These are phyloP conservation scores for Apiospora sp. DNA, from an alignment of 2,329 filamentous ascomycete species.

Conservation along the genomic window DNA sequence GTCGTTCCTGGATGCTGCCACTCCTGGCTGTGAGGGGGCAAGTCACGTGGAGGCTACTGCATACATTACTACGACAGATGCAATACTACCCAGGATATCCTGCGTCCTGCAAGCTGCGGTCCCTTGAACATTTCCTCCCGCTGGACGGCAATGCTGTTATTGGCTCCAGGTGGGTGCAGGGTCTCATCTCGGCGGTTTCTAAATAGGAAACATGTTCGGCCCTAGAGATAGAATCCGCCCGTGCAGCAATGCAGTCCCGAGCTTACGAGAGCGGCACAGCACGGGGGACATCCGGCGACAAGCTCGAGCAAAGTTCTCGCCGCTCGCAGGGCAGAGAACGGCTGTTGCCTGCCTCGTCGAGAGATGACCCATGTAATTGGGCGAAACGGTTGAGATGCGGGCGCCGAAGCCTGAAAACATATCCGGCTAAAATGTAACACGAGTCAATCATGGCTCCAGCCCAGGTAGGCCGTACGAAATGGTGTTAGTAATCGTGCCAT, in stretches of 20 bases:
- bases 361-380: neutral
- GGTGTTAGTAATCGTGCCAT: neutral
- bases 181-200: neutral
- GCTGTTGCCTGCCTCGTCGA: neutral
- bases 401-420: neutral
- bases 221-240: neutral
- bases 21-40: neutral
- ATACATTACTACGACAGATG: neutral
- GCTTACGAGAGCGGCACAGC: neutral
- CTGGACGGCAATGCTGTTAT: neutral
- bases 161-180: neutral
- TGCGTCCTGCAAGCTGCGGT: neutral
- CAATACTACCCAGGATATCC: neutral
- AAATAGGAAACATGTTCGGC: slow-evolving; percentile 1
- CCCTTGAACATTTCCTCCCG: neutral
- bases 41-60: neutral
- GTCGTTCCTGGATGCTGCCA: neutral
- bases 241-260: no score
- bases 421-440: neutral
- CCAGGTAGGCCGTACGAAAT: neutral
- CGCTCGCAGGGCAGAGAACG: neutral
- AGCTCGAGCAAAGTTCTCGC: neutral
- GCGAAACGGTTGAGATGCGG: neutral
- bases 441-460: neutral
- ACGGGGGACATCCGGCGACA: neutral